These are phyloP conservation scores for Juncus inflexus DNA, from an alignment of 176 grass and related monocot genomes.

Conservation along the genomic window DNA sequence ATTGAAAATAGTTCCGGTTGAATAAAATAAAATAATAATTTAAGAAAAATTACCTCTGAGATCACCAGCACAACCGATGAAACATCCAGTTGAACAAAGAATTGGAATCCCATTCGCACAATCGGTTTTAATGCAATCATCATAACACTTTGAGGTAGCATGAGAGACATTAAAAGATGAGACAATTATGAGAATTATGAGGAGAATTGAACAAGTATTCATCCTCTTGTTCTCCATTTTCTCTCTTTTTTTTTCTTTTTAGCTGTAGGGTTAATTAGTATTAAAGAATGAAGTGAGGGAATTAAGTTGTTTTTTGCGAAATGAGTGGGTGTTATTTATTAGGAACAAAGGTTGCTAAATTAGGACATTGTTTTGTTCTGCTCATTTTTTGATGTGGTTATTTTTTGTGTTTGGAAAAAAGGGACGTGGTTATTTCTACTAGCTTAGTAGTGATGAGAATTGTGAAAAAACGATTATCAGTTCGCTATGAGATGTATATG, in stretches of 20 bases:
- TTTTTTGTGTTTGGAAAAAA: conserved; percentile 1
- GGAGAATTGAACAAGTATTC: background rate
- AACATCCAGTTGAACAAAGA: conserved; percentile 19
- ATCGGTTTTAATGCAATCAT: conserved; percentile 14
- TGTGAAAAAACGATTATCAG: too few species aligned
- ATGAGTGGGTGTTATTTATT: conserved; percentile 11
- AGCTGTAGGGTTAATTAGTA: background rate
- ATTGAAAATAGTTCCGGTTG: too few species aligned
- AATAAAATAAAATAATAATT: too few species aligned
- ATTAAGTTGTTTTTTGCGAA: background rate
- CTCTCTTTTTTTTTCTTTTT: background rate
- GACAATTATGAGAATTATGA: background rate
- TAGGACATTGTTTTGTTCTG: background rate
- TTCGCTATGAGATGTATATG: too few species aligned
- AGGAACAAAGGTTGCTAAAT: conserved; percentile 10
- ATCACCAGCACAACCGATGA: conserved; percentile 21
- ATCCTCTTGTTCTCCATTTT: conserved; percentile 10
- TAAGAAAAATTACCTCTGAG: conserved; percentile 14
- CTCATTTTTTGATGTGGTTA: conserved; percentile 6
- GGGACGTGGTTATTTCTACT: background rate
- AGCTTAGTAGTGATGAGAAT: background rate
- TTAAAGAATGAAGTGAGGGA: background rate
- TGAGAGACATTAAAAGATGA: conserved; percentile 5
- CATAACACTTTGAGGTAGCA: conserved; percentile 7
- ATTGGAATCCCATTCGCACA: conserved; percentile 10